Conservation (phyloP, 805 yeast genomes). For the Starmerella davenportii region DNA sequence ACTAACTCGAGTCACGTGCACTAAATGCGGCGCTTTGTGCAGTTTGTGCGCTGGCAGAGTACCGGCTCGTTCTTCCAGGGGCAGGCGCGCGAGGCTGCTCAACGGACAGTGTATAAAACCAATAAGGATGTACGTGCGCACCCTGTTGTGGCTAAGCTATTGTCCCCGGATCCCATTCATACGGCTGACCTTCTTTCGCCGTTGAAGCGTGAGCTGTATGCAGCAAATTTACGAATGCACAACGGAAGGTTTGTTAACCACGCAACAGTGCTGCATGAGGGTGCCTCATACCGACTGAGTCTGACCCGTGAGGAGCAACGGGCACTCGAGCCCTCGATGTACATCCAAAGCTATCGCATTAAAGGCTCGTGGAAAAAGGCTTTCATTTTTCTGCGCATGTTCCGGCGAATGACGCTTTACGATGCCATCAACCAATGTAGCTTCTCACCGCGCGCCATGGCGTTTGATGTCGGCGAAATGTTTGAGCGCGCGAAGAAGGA, state of each 20-base stretch:
- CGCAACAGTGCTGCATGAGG: slow-evolving; percentile 27
- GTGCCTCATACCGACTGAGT: slow-evolving; percentile 35
- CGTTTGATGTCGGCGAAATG: slow-evolving; percentile 61
- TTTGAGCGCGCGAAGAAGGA: slow-evolving; percentile 55
- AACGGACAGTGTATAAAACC: slow-evolving; percentile 5
- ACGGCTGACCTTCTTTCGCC: slow-evolving; percentile 37
- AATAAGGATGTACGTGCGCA: slow-evolving; percentile 14
- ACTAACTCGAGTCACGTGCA: no score
- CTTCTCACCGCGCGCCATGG: slow-evolving; percentile 61
- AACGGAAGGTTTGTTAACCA: slow-evolving; percentile 55
- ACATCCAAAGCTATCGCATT: slow-evolving; percentile 59
- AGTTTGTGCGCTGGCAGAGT: slow-evolving; percentile 4
- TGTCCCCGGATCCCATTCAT: slow-evolving; percentile 37
- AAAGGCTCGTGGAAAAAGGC: slow-evolving; percentile 83
- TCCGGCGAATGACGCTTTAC: slow-evolving; percentile 50
- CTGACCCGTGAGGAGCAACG: slow-evolving; percentile 51
- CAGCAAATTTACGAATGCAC: slow-evolving; percentile 38
- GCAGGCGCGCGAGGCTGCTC: background rate
- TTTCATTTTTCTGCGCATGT: slow-evolving; percentile 56
- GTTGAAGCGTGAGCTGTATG: slow-evolving; percentile 47
- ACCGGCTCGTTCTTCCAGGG: slow-evolving; percentile 10
- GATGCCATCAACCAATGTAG: slow-evolving; percentile 85
- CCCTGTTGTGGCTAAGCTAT: slow-evolving; percentile 13
- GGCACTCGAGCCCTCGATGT: slow-evolving; percentile 75
- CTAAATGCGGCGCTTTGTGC: no score